phyloP scores from a whole-genome alignment of 129 eudicot species.

The Artemisia tridentata region DNA sequence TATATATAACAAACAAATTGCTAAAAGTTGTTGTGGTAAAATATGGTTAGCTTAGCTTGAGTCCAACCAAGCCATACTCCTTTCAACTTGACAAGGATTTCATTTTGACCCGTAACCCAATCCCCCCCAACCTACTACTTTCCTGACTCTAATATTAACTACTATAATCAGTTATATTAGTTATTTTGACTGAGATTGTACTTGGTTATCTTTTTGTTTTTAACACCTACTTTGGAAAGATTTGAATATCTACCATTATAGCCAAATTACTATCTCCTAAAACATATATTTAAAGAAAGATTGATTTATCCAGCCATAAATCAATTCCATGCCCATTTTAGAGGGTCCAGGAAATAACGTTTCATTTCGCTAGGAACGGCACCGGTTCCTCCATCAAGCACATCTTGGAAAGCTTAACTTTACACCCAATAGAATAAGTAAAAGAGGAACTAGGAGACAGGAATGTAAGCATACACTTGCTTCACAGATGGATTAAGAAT shows the following conservation, averaged over 20 bases:
- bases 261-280: neutral
- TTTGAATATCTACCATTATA: neutral
- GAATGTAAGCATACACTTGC: slow-evolving; percentile 15
- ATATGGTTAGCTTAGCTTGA: too few relatives aligned
- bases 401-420: slow-evolving; percentile 9
- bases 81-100: too few relatives aligned
- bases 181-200: too few relatives aligned
- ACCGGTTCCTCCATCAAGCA: slow-evolving; percentile 20
- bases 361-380: slow-evolving; percentile 17
- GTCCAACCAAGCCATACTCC: too few relatives aligned
- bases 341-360: neutral
- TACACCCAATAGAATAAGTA: slow-evolving; percentile 17
- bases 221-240: too few relatives aligned
- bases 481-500: slow-evolving; percentile 14
- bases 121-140: too few relatives aligned
- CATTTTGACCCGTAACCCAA: too few relatives aligned
- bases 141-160: too few relatives aligned
- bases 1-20: too few relatives aligned
- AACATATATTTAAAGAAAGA: neutral
- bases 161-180: too few relatives aligned
- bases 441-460: slow-evolving; percentile 7
- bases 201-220: too few relatives aligned
- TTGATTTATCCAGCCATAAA: neutral
- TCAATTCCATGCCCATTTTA: slow-evolving; percentile 16
- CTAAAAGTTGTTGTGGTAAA: too few relatives aligned